phyloP scores from a whole-genome alignment of 2,329 filamentous ascomycete genomes.

The Alternaria sp. region DNA sequence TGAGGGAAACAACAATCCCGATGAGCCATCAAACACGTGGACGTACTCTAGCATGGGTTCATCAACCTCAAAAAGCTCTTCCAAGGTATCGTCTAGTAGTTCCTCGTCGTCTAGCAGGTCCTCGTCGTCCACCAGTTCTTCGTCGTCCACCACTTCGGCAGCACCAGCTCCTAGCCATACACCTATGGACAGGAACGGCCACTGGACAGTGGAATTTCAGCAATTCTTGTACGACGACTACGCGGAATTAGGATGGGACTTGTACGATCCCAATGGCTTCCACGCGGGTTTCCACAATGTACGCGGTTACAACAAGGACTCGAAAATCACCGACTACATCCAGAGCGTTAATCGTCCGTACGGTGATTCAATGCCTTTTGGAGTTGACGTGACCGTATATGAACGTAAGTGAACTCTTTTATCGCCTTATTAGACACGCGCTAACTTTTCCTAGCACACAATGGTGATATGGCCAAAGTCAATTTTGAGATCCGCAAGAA shows the following conservation, averaged over 20 bases:
- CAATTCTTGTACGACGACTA: slow-evolving; percentile 17
- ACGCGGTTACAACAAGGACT: neutral
- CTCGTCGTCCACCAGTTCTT: neutral
- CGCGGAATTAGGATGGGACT: slow-evolving; percentile 18
- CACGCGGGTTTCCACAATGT: slow-evolving; percentile 7
- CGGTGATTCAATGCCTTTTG: slow-evolving; percentile 15
- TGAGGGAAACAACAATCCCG: slow-evolving; percentile 31
- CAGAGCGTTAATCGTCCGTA: slow-evolving; percentile 7
- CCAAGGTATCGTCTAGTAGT: neutral
- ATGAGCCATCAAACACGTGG: slow-evolving; percentile 7
- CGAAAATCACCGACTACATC: slow-evolving; percentile 4
- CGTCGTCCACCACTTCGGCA: neutral
- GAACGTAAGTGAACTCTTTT: neutral
- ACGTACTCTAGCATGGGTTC: neutral
- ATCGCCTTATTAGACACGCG: neutral
- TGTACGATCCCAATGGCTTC: slow-evolving; percentile 23
- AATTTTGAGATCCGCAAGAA: slow-evolving; percentile 11
- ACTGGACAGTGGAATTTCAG: slow-evolving; percentile 19
- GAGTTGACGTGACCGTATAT: slow-evolving; percentile 2
- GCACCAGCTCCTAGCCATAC: neutral
- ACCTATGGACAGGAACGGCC: slow-evolving; percentile 11
- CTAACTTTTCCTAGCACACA: neutral
- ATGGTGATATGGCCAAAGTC: slow-evolving; percentile 6
- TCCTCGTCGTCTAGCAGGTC: neutral
- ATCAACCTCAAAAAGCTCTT: neutral